Evolutionary conservation across 805 yeast genomes (phyloP).

Genomic region (Lipomyces sp.): DNA sequence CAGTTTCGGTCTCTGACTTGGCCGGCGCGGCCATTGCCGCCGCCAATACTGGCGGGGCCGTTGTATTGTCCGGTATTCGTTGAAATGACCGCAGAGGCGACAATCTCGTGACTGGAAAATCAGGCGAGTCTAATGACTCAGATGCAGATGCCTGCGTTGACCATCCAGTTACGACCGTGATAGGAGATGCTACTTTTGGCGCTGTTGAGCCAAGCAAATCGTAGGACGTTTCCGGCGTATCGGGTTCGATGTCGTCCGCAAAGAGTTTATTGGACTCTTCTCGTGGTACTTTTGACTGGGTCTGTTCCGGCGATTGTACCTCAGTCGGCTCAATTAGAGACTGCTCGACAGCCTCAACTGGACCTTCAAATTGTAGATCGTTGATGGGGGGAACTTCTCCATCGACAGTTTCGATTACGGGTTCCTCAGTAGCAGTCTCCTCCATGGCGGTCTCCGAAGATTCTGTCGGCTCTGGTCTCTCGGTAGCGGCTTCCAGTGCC

Average conservation of each 20-base stretch:
- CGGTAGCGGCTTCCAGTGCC: no score
- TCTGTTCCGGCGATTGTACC: neutral
- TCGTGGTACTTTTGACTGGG: neutral
- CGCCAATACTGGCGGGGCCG: neutral
- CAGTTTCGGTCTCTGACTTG: no score
- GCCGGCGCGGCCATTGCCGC: no score
- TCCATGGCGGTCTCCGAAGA: no score
- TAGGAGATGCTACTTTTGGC: neutral
- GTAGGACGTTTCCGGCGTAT: slow-evolving; percentile 3
- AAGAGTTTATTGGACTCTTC: neutral
- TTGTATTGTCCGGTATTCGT: neutral
- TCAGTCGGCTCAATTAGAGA: no score
- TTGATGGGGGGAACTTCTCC: no score
- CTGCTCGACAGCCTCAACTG: no score
- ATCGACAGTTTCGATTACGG: no score
- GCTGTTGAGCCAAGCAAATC: neutral
- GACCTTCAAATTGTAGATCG: no score
- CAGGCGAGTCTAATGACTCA: neutral
- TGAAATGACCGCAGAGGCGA: neutral
- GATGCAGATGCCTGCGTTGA: neutral
- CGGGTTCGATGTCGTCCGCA: slow-evolving; percentile 1
- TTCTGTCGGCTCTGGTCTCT: no score
- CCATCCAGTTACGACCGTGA: neutral
- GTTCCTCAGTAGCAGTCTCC: no score
- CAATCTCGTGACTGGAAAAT: no score